A percentile compares a stretch with the other conserved stretches of the same genome.
phyloP scores from a whole-genome alignment of 2,329 filamentous ascomycete genomes.

The Hypoxylon sp. region DNA sequence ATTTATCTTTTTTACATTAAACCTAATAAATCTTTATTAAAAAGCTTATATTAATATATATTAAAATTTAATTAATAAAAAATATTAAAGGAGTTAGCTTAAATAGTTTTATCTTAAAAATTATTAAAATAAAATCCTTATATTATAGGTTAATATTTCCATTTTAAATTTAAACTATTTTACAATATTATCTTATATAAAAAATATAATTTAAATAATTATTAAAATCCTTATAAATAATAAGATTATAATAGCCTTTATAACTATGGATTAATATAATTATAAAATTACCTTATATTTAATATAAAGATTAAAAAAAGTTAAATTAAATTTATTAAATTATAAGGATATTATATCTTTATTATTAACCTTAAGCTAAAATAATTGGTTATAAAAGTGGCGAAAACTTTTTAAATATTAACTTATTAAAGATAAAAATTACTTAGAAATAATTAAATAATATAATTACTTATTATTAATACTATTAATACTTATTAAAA shows the following conservation, averaged over 20 bases:
- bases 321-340: too few relatives aligned
- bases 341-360: too few relatives aligned
- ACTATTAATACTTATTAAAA: constrained; percentile 4
- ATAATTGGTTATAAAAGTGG: background rate
- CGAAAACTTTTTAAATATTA: background rate
- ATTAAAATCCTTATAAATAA: constrained; percentile 4
- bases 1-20: background rate
- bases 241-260: constrained; percentile 7
- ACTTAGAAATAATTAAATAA: constrained; percentile 7
- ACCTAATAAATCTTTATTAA: constrained; percentile 1
- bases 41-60: constrained; percentile 8
- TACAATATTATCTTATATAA: too few relatives aligned
- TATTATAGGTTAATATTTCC: background rate
- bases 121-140: constrained; percentile 1
- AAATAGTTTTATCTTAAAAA: background rate
- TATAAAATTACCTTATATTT: background rate
- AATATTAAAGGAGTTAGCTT: background rate
- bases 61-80: background rate
- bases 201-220: constrained; percentile 4
- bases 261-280: constrained; percentile 6
- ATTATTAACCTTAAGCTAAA: constrained; percentile 2
- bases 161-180: background rate
- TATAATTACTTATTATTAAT: constrained; percentile 8
- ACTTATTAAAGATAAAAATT: constrained; percentile 6
- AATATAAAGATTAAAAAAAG: too few relatives aligned